Evolutionary conservation across 2,329 filamentous ascomycete genomes (phyloP), one percentile per base, ranked within the genome.

Genomic region (Pseudogymnoascus sp.): DNA sequence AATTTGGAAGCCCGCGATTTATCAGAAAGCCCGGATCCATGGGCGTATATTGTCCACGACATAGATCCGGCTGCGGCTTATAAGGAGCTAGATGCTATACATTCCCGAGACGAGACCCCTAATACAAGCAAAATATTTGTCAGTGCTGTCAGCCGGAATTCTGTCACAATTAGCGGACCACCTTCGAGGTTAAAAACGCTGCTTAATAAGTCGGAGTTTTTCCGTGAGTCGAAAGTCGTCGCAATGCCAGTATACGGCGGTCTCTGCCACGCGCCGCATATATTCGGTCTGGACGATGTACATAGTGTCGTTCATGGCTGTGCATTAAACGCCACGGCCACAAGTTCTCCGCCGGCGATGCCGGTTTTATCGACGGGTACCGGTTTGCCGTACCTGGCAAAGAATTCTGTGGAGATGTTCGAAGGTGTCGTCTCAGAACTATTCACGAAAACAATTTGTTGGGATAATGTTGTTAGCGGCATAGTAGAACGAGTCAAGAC

Each of bases 381-480:
- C 47, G 47, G 47, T 18, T 18, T 54, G 47, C 28, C 47, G 4
- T 54, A 54, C 14, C 25, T 33, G 28, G 47, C 47, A 5, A 54
- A 54, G 8, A 54, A 3, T 54, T 2, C 47, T 7, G 2, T 54
- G 28, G 47, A 33, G 47, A 54, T 54, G 47, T 54, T 54, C 3
- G 47, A 54, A 54, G 33, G 47, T 9, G 28, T 54, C 28, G 16
- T 54, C 47, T 54, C 47, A 20, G 47, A 54, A 12, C 47, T 54
- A 1, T 16, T 54, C 28, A 54, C 14, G 47, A 8, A 54, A 33
- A 54, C 47, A 20, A 18, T 54, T 4, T 33, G 18, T 33, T 54
- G 47, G 47, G 47, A 54, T 54, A 54, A 54, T 33, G 47, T 54
- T 54, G 47, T 54, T n/a, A 54, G 28, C 33, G 25, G 28, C 47